Base-by-base conservation (phyloP, 352 stramenopile species). In the Globisporangium megalacanthum region DNA sequence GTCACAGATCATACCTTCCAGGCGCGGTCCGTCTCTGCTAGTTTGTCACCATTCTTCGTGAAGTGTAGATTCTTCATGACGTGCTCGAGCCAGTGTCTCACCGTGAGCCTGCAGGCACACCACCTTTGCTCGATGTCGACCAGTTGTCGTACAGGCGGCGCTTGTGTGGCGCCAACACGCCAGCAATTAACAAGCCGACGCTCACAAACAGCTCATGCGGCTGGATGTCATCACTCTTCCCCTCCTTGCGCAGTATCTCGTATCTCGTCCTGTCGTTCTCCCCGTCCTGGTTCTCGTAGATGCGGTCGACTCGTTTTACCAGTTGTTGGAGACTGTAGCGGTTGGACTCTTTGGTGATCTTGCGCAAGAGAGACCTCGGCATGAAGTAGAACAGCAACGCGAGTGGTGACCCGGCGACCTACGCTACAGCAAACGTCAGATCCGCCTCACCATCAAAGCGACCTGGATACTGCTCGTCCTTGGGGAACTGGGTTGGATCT, bases 1-100 rank as follows among this genome's bases (percentile, higher is more conserved):
- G 61, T 42, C 0, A 65, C 54, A 0, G 8, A 45, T 13, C 49
- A 13, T 1, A 65, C 56, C 36, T 65, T 65, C 61, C 54, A 66
- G 1, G 51, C 61, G 1, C 61, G 44, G 35, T 60, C 54, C 3
- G 22, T 6, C 2, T 46, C 17, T 1, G 29, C 54, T 7, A 37
- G 19, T 6, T 44, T 39, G 3, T 57, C 52, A 6, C 46, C 36
- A 42, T 62, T 62, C 25, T 62, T 52, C 0, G 0, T 56, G 25
- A 66, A 48, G 20, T 60, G 61, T 2, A 66, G 46, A 19, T 66
- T 58, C 4, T 33, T 25, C 50, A 66, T 62, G 4, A 62, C 49
- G 22, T 54, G 22, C 7, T 56, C 49, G 20, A 62, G 60, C 49
- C 4, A n/a, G 15, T 52, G 29, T 13, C 20, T 6, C 33, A 37